Conservation (phyloP, 768 basidiomycete species). For the Porpolomopsis calyptriformis region DNA sequence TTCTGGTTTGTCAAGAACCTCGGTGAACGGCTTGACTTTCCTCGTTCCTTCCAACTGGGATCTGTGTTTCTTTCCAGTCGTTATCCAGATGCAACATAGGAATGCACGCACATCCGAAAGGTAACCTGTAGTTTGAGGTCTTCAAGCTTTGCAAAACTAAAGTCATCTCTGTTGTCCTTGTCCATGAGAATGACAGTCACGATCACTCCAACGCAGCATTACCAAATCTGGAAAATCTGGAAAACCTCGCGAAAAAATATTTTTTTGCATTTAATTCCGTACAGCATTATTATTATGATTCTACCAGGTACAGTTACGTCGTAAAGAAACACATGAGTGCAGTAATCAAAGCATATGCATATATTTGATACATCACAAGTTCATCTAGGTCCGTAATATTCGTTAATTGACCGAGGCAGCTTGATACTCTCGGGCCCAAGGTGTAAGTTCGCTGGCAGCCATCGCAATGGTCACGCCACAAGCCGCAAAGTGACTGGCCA, state of each 20-base stretch:
- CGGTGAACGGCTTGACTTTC: constrained; percentile 59
- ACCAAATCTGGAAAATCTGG: too few relatives aligned
- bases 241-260: too few relatives aligned
- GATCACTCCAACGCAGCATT: too few relatives aligned
- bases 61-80: constrained; percentile 26
- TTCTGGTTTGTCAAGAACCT: constrained; percentile 76
- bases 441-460: constrained; percentile 27
- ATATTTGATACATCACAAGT: too few relatives aligned
- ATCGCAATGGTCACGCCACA: constrained; percentile 29
- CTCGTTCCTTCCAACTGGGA: constrained; percentile 81
- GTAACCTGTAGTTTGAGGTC: constrained; percentile 84
- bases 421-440: constrained; percentile 29
- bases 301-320: too few relatives aligned
- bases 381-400: too few relatives aligned
- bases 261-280: too few relatives aligned
- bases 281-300: too few relatives aligned
- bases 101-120: constrained; percentile 57
- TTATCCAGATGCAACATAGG: not conserved
- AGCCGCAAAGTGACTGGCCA: constrained; percentile 33
- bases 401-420: too few relatives aligned
- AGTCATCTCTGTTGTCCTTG: constrained; percentile 67
- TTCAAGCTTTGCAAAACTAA: constrained; percentile 84
- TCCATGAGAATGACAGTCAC: too few relatives aligned
- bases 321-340: too few relatives aligned
- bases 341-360: too few relatives aligned